Evolutionary conservation across 495 filamentous ascomycete genomes (phyloP).

Genomic region (Talaromyces stipitatus): DNA sequence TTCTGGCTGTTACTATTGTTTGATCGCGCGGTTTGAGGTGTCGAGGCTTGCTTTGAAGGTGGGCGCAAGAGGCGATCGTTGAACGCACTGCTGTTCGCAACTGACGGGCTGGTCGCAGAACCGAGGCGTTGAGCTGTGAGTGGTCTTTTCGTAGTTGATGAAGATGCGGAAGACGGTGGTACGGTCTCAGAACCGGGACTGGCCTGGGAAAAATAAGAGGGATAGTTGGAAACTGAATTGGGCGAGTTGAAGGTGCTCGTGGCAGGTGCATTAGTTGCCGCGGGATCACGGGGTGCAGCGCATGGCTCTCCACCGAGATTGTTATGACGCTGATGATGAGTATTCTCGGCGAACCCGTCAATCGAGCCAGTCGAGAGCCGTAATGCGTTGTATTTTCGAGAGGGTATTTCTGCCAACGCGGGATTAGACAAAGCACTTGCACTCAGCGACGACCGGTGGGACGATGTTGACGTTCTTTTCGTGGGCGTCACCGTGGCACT

Average conservation of each 20-base stretch:
- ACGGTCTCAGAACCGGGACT: not conserved
- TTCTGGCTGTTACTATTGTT: not conserved
- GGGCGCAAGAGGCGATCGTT: constrained; percentile 5
- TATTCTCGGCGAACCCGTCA: not conserved
- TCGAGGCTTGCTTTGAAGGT: not conserved
- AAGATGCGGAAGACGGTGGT: not conserved
- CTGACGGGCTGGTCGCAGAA: constrained; percentile 22
- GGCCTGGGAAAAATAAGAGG: not conserved
- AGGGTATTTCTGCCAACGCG: constrained; percentile 9
- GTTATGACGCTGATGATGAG: not conserved
- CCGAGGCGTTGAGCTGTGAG: constrained; percentile 35
- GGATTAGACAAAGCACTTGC: constrained; percentile 8
- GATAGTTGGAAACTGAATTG: not conserved
- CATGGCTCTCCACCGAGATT: not conserved
- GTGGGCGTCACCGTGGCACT: constrained; percentile 5
- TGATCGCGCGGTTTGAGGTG: not conserved
- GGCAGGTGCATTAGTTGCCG: not conserved
- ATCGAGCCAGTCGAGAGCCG: constrained; percentile 6
- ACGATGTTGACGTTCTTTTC: not conserved
- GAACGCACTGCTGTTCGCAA: not conserved
- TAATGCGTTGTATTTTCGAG: constrained; percentile 8
- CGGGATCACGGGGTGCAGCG: constrained; percentile 1
- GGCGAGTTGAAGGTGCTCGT: constrained; percentile 2
- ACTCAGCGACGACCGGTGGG: constrained; percentile 7
- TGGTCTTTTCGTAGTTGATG: constrained; percentile 20